Evolutionary conservation across 2,329 filamentous ascomycete genomes (phyloP).

Genomic region (Exserohilum rostratum): DNA sequence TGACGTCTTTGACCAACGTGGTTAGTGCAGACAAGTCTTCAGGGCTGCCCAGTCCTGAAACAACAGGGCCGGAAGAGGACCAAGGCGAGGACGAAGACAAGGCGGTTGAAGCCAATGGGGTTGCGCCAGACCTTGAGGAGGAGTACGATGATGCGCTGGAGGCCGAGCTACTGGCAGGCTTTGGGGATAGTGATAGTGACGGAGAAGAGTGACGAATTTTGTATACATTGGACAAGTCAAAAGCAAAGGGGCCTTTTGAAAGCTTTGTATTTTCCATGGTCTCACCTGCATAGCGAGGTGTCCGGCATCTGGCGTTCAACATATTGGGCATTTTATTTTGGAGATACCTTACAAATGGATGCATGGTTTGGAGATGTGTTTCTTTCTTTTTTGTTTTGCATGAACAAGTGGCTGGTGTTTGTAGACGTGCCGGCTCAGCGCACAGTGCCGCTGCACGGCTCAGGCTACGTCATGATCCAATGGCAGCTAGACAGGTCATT

Average conservation of each 20-base stretch:
- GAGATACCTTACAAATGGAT: slow-evolving; percentile 7
- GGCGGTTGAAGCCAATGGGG: slow-evolving; percentile 37
- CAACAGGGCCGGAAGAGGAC: slow-evolving; percentile 48
- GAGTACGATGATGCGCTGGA: slow-evolving; percentile 61
- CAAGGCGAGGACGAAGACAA: slow-evolving; percentile 54
- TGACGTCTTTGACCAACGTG: slow-evolving; percentile 55
- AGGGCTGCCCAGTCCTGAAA: slow-evolving; percentile 49
- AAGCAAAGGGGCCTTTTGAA: neutral
- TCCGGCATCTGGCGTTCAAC: slow-evolving; percentile 40
- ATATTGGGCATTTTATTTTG: slow-evolving; percentile 10
- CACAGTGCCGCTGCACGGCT: too few species aligned
- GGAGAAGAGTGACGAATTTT: slow-evolving; percentile 23
- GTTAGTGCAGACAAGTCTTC: slow-evolving; percentile 48
- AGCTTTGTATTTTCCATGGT: slow-evolving; percentile 18
- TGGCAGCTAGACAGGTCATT: slow-evolving; percentile 8
- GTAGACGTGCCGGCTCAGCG: too few species aligned
- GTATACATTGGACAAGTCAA: neutral
- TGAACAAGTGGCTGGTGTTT: too few species aligned
- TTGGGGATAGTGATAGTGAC: slow-evolving; percentile 31
- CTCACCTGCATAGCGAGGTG: slow-evolving; percentile 47
- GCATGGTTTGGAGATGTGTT: neutral
- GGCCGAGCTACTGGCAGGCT: slow-evolving; percentile 52
- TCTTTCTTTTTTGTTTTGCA: too few species aligned
- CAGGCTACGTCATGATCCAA: slow-evolving; percentile 4
- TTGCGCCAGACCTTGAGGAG: slow-evolving; percentile 49